Evolutionary conservation across 257 asterid species (phyloP).

Genomic region (Ilex asprella): DNA sequence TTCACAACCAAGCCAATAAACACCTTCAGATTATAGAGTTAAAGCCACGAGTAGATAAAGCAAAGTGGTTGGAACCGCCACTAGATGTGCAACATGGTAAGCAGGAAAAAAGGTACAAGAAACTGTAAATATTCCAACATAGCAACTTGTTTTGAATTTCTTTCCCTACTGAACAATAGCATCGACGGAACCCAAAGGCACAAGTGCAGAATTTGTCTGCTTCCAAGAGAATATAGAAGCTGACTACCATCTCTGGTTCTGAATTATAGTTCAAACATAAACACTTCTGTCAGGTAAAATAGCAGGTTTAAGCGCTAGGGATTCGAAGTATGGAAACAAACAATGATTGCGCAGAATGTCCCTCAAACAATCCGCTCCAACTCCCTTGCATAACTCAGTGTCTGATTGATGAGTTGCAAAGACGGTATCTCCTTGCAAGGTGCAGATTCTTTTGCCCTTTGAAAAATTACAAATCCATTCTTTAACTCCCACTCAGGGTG

Average conservation of each 20-base stretch:
- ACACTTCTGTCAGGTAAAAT: background rate
- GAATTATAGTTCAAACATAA: too few relatives aligned
- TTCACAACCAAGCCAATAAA: too few relatives aligned
- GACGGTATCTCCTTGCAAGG: constrained; percentile 97
- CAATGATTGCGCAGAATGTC: background rate
- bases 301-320: background rate
- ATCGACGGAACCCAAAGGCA: background rate
- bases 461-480: constrained; percentile 54
- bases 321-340: background rate
- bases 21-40: too few relatives aligned
- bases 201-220: background rate
- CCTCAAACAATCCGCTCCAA: constrained; percentile 74
- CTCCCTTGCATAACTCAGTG: constrained; percentile 88
- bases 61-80: too few relatives aligned
- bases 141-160: too few relatives aligned
- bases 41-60: too few relatives aligned
- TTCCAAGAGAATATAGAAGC: too few relatives aligned
- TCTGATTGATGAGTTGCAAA: constrained; percentile 85
- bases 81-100: too few relatives aligned
- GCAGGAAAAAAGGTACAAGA: too few relatives aligned
- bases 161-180: too few relatives aligned
- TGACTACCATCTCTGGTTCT: too few relatives aligned
- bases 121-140: too few relatives aligned
- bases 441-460: constrained; percentile 59
- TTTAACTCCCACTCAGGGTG: constrained; percentile 90